Percentiles rank a stretch among this genome's conserved stretches.
Conservation (phyloP, 2,329 filamentous ascomycete species). For the Chaetothyriales sp. region DNA sequence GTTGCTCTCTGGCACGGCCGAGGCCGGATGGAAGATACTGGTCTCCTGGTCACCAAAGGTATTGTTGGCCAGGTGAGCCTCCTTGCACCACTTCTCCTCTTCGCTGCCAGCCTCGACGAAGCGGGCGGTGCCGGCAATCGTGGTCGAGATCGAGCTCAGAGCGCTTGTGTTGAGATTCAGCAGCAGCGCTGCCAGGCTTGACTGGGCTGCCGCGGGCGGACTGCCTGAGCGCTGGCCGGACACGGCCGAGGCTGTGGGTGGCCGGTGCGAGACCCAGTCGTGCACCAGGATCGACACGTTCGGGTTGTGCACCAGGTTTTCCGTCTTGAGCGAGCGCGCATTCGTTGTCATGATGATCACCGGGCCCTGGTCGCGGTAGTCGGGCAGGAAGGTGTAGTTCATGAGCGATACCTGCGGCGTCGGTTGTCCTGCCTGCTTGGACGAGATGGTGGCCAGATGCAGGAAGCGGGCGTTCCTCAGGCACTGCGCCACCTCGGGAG, state of each 20-base stretch:
- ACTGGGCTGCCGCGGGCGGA: constrained; percentile 47
- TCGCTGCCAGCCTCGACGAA: constrained; percentile 59
- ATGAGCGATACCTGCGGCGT: constrained; percentile 92
- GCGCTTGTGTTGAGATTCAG: constrained; percentile 83
- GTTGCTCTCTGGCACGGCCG: constrained; percentile 21
- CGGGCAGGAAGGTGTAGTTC: constrained; percentile 94
- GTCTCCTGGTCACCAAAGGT: constrained; percentile 52
- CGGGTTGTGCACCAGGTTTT: constrained; percentile 69
- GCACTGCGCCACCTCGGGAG: constrained; percentile 73
- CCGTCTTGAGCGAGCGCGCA: constrained; percentile 52
- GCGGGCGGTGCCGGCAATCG: constrained; percentile 75
- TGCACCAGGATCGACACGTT: constrained; percentile 90
- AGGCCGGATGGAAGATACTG: constrained; percentile 26
- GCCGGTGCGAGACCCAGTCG: constrained; percentile 91
- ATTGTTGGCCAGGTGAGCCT: constrained; percentile 79
- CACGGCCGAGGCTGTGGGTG: constrained; percentile 47
- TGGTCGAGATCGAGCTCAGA: constrained; percentile 76
- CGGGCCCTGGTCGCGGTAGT: constrained; percentile 31
- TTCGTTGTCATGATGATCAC: constrained; percentile 91
- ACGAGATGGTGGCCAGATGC: constrained; percentile 71
- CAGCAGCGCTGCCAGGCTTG: constrained; percentile 66
- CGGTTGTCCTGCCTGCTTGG: constrained; percentile 31
- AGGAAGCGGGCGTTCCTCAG: constrained; percentile 93
- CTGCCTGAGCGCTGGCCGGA: constrained; percentile 43
- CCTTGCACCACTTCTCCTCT: constrained; percentile 71